Evolutionary conservation across 192 early-diverging fungal species (phyloP), one percentile per base, ranked within the genome.

Genomic region (Coemansia sp.): DNA sequence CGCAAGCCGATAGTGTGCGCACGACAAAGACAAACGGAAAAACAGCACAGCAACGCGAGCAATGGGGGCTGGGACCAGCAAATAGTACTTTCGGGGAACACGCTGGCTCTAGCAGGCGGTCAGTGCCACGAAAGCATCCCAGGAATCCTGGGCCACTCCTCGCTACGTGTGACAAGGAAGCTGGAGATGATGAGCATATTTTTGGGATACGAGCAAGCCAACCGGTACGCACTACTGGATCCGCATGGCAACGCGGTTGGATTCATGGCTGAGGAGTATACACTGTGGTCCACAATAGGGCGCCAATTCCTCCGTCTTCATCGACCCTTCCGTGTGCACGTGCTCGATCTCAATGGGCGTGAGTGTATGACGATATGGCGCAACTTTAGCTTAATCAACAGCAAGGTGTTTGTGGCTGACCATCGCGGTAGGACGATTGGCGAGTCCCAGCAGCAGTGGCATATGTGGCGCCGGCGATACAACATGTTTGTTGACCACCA

Each of bases 401-500:
- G 86, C 43, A 72, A 72, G 0, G 89, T 96, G 33, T 86, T 84
- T 63, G 85, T 96, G 7, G 75, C 63, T 21, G 87, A 89, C 7
- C 70, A 75, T 7, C 69, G 90, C 15, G 88, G 87, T 34, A 70
- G 79, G 15, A 20, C 84, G 3, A 91, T 94, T 64, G 95, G 93
- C 21, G 89, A 92, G 69, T 92, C 94, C 23, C 89, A 93, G 42
- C 92, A 94, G 66, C 86, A 87, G 21, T 95, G 93, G 93, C 91
- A 96, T 63, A 69, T 88, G 16, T 85, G 87, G 83, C 79, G 91
- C 28, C 71, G 93, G 58, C 85, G 89, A 68, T 96, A 95, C 75
- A 90, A 96, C 62, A 70, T 96, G 9, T 96, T 94, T 74, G 70
- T 87, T 1, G 69, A 66, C 21, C 52, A 51, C 39, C 10, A 8